Evolutionary conservation across 441 rosid genomes (phyloP), one percentile per base, ranked within the genome.

Genomic region (Populus hybrid): DNA sequence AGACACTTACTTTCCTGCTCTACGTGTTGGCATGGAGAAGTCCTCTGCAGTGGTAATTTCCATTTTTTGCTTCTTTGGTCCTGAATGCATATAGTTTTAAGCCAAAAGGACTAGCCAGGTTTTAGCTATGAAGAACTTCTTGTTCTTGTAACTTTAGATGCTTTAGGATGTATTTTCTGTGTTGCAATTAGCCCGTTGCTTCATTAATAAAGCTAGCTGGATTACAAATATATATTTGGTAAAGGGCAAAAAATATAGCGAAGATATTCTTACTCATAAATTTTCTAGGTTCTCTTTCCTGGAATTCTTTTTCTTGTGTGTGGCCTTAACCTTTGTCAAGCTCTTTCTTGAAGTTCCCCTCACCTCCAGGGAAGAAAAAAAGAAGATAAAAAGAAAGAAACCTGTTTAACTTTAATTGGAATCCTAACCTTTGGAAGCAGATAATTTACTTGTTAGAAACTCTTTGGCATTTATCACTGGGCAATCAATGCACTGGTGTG

Each of bases 1-100:
- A 73, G 89, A 89, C 75, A 96, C 94, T 6, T 90, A 84, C 80
- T 96, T 91, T 84, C 96, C 98, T 79, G 98, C 99, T 28, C 72
- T 96, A 71, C 78, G 69, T 75, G 89, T 93, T 83, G 97, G 96
- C 75, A 65, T 77, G 75, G 87, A 88, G 86, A 90, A 90, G 79
- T 78, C 88, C 59, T 89, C 93, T 76, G 83, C 95, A 59, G 97
- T 96, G 83, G 98, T 96, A 86, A 92, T 90, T 82, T 64, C 11
- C 65, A 30, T 21, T 30, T 32, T 70, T 79, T 40, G 12, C 34
- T n/a, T 68, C 14, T 46, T 19, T 69, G 8, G 8, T 69, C 40
- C 65, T 50, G 67, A 67, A 28, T 73, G 73, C 46, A 53, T 80
- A 34, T 38, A 50, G 40, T 82, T 74, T 30, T 30, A 30, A 30